Evolutionary conservation across 2,329 filamentous ascomycete species (phyloP), one percentile per base, ranked within the genome.

Genomic region (Trichophyton benhamiae): DNA sequence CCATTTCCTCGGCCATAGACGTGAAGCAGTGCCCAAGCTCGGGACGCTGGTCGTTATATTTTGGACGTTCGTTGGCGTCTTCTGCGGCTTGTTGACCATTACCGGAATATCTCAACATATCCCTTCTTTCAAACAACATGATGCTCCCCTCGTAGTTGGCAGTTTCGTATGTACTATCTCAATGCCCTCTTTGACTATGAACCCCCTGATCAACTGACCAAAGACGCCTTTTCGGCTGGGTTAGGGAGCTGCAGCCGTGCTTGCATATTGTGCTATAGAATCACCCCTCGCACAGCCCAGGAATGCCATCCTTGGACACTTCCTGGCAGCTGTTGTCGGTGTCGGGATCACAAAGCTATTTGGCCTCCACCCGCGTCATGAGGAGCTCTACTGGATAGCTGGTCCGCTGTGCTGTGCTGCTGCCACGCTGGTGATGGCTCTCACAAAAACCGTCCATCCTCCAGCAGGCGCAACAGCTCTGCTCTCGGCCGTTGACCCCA

Each of bases 381-480:
- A 82, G 30, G 71, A 79, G 0, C 74, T 87, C 33, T 80, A 81
- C 33, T 88, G 84, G 80, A 68, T 89, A 0, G 86, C 80, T 1
- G 87, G 83, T 9, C 82, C 86, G 9, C 72, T 90, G 0, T 77
- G 85, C 1, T 88, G 86, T 65, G 86, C 83, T 0, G 70, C 79
- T 2, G 80, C 87, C 0, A 87, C 83, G 0, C 76, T 80, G 0
- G 62, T 83, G 61, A 91, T 90, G 87, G 80, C 79, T 0, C 67
- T 89, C 22, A 90, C 87, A 1, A 86, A 85, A 59, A 89, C 87
- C 0, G 79, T 88, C 0, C 86, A 91, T 66, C 87, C 87, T 0
- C 88, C 87, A 0, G 87, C 86, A 0, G 87, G 88, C 3, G 87
- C 87, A 7, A 91, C 87, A 0, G 87, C 86, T 0, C 73, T 91